Base-by-base conservation (phyloP, 768 basidiomycete genomes). In the Mycena rebaudengoi region DNA sequence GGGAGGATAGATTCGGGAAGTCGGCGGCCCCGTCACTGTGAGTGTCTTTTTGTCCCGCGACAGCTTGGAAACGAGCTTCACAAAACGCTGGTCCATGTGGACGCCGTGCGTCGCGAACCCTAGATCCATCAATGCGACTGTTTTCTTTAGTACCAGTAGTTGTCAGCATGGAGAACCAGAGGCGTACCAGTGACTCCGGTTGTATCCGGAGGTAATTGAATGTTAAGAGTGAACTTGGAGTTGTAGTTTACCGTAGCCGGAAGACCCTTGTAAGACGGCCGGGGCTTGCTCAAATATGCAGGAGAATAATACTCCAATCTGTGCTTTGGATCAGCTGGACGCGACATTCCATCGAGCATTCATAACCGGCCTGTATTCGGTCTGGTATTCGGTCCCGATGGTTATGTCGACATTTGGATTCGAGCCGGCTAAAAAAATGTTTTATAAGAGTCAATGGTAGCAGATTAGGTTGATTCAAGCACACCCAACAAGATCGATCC, bases 331-430 rank as follows among this genome's bases (percentile, higher is more conserved):
- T 46, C 32, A 57, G 45, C 45, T 46, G 32, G 55, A 55, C 29
- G 30, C 41, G 1, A 18, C 29, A 44, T 55, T 16, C 7, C 41
- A 55, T 46, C 21, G 33, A 37, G 33, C 33, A 57, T 37, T 21
- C 4, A 57, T 46, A n/a, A 57, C 44, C 21, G 32, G 26, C 55
- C 55, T 46, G 29, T 57, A 63, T 54, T 54, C 57, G 53, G 48
- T 59, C 20, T 25, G 57, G 50, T 59, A 57, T 53, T 65, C 21
- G 32, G 44, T 60, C 52, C 44, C 53, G n/a, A 39, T 53, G 23
- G 48, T 43, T 52, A 51, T 39, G 63, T 51, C 63, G 33, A 37
- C 71, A 73, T 84, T 82, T 16, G 83, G 82, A 74, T 86, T 86
- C 44, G 78, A 82, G 33, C 84, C 84, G 35, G 81, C 78, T 53